Evolutionary conservation across 768 basidiomycete species (phyloP).

Genomic region (Kwoniella dendrophila): DNA sequence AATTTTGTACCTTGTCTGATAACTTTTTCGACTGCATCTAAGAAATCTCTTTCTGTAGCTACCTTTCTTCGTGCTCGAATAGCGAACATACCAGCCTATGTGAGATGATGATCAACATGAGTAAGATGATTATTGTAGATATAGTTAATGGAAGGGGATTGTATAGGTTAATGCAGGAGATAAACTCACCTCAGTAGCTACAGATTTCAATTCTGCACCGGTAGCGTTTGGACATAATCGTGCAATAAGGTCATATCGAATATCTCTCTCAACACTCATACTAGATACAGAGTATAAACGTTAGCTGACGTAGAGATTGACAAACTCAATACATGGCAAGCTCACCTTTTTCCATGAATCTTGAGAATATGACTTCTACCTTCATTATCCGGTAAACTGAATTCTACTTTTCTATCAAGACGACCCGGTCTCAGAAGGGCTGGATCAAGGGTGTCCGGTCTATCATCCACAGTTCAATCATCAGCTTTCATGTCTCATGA

Average conservation of each 20-base stretch:
- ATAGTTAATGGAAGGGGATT: not conserved
- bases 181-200: conserved; percentile 81
- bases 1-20: conserved; percentile 97
- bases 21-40: conserved; percentile 98
- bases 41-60: conserved; percentile 93
- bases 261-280: conserved; percentile 96
- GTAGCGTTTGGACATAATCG: conserved; percentile 97
- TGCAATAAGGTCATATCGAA: conserved; percentile 96
- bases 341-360: conserved; percentile 90
- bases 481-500: not conserved
- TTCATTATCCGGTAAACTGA: conserved; percentile 89
- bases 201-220: conserved; percentile 94
- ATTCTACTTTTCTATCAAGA: conserved; percentile 95
- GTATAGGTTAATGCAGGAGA: not conserved
- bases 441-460: conserved; percentile 97
- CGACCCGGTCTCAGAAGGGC: conserved; percentile 93
- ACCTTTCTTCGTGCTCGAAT: conserved; percentile 96
- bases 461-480: conserved; percentile 50
- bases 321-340: not conserved
- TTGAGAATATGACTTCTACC: conserved; percentile 94
- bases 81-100: conserved; percentile 99
- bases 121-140: no score
- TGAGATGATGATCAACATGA: no score
- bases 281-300: conserved; percentile 57
- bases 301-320: not conserved